Evolutionary conservation across 2,329 filamentous ascomycete genomes (phyloP), one percentile per base, ranked within the genome.

Genomic region (Penicillium sp.): DNA sequence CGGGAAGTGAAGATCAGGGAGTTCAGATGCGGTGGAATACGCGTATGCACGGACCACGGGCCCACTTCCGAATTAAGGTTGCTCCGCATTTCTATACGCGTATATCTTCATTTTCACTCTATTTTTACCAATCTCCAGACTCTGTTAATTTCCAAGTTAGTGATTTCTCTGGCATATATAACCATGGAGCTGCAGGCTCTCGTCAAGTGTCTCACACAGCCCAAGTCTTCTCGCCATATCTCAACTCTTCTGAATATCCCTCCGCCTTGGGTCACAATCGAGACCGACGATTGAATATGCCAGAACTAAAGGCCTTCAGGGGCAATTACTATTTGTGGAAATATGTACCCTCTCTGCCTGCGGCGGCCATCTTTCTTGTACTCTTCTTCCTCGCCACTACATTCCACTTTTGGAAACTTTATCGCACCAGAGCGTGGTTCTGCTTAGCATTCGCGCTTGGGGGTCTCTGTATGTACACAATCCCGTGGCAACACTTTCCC

Each of bases 321-420:
- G 44, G 44, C 16, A 13, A 21, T 6, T 46, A 36, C 13, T 47
- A 47, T 14, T 29, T 56, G 36, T 58, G 49, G 47, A 22, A 53
- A 29, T 58, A 58, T 46, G 43, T 31, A 13, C 56, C 53, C 29
- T 58, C 53, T 18, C 21, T 58, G 2, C 45, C 53, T 8, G 53
- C 53, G 6, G 56, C 53, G 34, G 49, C 56, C 11, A 56, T 58
- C 11, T 58, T 56, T 38, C 43, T 58, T 49, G 46, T 56, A 7
- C 31, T 56, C 6, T 58, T 56, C 32, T 16, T 58, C 3, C 36
- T 6, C 2, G 22, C 55, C 40, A 58, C 53, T 27, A 32, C 29
- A 8, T 49, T 58, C 38, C 56, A 58, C 44, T 43, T 38, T n/a
- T 56, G 52, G 56, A 56, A 56, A 14, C 7, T 58, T 10, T 42